A percentile compares a stretch with the other conserved stretches of the same genome.
phyloP scores from a whole-genome alignment of 495 filamentous ascomycete genomes.

The Collariella sp. region DNA sequence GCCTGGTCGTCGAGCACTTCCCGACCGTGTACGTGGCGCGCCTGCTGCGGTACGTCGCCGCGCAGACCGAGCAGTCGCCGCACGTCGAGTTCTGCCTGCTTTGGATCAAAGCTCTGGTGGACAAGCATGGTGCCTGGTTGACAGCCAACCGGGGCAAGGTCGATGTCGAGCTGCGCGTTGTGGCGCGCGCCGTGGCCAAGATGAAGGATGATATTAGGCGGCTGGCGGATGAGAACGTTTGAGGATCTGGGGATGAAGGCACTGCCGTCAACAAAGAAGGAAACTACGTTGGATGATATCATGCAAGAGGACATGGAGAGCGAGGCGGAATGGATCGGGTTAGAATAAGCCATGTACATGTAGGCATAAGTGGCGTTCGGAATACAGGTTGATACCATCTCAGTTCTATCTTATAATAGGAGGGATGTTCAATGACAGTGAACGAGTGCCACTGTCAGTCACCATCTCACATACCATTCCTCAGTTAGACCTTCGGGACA shows the following conservation, averaged over 20 bases:
- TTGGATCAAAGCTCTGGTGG: slow-evolving; percentile 83
- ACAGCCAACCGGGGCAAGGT: slow-evolving; percentile 67
- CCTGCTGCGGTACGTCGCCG: slow-evolving; percentile 74
- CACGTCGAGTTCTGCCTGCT: slow-evolving; percentile 89
- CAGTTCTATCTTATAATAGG: neutral
- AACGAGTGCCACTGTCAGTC: neutral
- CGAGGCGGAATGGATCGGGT: slow-evolving; percentile 48
- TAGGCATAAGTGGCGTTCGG: slow-evolving; percentile 7
- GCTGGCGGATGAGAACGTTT: slow-evolving; percentile 72
- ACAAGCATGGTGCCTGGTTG: slow-evolving; percentile 72
- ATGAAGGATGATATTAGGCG: slow-evolving; percentile 66
- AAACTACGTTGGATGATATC: slow-evolving; percentile 23
- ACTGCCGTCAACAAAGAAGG: slow-evolving; percentile 20
- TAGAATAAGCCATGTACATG: slow-evolving; percentile 32
- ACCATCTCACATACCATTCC: neutral
- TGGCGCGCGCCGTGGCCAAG: slow-evolving; percentile 65
- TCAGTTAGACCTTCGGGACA: slow-evolving; percentile 4
- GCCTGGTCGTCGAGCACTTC: slow-evolving; percentile 67
- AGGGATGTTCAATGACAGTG: neutral
- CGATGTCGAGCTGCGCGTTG: slow-evolving; percentile 69
- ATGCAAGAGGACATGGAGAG: slow-evolving; percentile 28
- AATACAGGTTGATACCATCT: slow-evolving; percentile 21
- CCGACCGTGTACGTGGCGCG: slow-evolving; percentile 80
- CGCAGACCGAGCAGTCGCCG: slow-evolving; percentile 78
- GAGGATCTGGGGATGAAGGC: slow-evolving; percentile 16